Evolutionary conservation across 495 filamentous ascomycete genomes (phyloP), one percentile per base, ranked within the genome.

Genomic region (Talaromyces wortmannii): DNA sequence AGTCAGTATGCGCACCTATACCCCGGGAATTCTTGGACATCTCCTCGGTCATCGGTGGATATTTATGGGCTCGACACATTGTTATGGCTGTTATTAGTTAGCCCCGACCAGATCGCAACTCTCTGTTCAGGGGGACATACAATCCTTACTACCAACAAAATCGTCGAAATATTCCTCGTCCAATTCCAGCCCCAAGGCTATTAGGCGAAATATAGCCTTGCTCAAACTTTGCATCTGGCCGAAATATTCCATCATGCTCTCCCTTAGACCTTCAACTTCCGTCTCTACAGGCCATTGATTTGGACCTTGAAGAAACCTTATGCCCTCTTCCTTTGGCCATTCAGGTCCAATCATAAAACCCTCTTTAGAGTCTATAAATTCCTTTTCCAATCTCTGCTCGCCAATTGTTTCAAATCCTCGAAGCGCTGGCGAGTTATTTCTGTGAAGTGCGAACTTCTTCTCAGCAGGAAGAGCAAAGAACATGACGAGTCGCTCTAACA

Each of bases 1-100:
- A 81, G 61, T 82, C 79, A 0, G 75, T 80, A 53, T 83, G 79
- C 0, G 77, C 79, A 11, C 77, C 78, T 59, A 62, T 77, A 55
- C 53, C 76, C 67, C 44, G 7, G 44, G 44, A 45, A n/a, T 45
- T 45, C 44, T 45, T 45, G 44, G 44, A 45, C 12, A 45, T 45
- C n/a, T 45, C 44, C 44, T 45, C 44, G 6, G 44, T 45, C n/a
- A n/a, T 15, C 44, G 44, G 44, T 36, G 33, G 44, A 17, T 45
- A 45, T 45, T n/a, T 45, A 45, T 45, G 44, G 5, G 44, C 44
- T 45, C 44, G 44, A 45, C 44, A 45, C 44, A 45, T 45, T n/a
- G 44, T 45, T 7, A 17, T 45, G 12, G 44, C 44, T 45, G 15
- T 15, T 45, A 5, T 45, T 5, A 7, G 11, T 45, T 45, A 45